Evolutionary conservation across 306 rosid species (phyloP), one percentile per base, ranked within the genome.

Genomic region (Begonia fuchsioides): DNA sequence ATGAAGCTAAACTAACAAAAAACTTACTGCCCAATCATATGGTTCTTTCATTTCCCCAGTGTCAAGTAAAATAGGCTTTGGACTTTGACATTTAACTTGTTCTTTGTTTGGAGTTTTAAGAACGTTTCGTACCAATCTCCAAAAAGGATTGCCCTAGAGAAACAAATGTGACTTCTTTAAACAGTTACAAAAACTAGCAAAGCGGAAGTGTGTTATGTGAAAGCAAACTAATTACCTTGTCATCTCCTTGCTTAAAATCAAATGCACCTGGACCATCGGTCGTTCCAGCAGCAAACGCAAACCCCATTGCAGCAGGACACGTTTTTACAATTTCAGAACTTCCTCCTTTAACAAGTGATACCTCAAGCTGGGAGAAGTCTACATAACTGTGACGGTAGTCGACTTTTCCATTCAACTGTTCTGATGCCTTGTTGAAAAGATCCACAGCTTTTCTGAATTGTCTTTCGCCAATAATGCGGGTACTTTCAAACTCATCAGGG

Each of bases 231-330:
- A 46, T 60, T 74, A 87, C 96, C 94, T 73, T 59, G 62, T 75
- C 71, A 67, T 87, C 94, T 32, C 94, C 96, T 68, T 87, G 96
- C 65, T 50, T 71, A 73, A 83, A 83, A 74, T 83, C 96, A 66
- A 87, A 87, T 43, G 96, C 87, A 56, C 96, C 94, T 49, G 96
- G 96, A 44, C 96, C 96, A 57, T 87, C 96, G 16, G 94, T 87
- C 54, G 93, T 87, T 61, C 96, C 96, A 13, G 96, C 96, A 8
- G 88, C 96, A 80, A 83, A 87, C 55, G 79, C 93, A 68, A 87
- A 87, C 13, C 96, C 96, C 96, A 87, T 87, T 40, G 96, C 92
- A 18, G 96, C 94, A 20, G 96, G 93, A 54, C 96, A 87, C 56
- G 96, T 87, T 66, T 78, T 83, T 39, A 68, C 81, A 51, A 60